Conservation (phyloP, 1,139 yeast species). For the Trichomonascaceae sp. region DNA sequence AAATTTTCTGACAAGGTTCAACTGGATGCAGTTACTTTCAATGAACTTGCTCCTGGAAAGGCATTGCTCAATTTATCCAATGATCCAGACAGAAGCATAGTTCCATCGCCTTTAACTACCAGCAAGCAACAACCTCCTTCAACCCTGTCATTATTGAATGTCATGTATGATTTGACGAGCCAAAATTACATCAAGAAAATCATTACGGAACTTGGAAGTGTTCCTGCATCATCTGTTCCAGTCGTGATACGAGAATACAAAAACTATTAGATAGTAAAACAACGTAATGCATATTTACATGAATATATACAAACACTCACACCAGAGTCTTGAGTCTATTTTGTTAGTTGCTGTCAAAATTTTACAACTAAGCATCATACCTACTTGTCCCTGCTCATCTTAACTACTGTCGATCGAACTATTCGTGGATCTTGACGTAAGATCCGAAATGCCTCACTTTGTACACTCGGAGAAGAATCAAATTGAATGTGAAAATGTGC, state of each 20-base stretch:
- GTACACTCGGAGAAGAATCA: conserved; percentile 81
- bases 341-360: neutral
- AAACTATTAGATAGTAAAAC: conserved; percentile 33
- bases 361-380: neutral
- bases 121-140: conserved; percentile 52
- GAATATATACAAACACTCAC: neutral
- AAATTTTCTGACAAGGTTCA: conserved; percentile 95
- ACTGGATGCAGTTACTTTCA: conserved; percentile 87
- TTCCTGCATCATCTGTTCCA: conserved; percentile 97
- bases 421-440: conserved; percentile 85
- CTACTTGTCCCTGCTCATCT: conserved; percentile 50
- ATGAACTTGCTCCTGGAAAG: conserved; percentile 85
- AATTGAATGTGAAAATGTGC: conserved; percentile 80
- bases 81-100: conserved; percentile 17
- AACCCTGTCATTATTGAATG: conserved; percentile 67
- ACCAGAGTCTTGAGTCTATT: neutral
- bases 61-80: conserved; percentile 55
- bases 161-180: conserved; percentile 91
- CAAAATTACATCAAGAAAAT: conserved; percentile 91
- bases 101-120: conserved; percentile 38
- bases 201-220: conserved; percentile 90
- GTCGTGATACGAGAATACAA: conserved; percentile 92
- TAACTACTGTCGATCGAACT: conserved; percentile 68
- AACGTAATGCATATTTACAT: neutral
- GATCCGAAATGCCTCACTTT: conserved; percentile 75